These are phyloP conservation scores for Byssochlamys sp. DNA, from an alignment of 2,329 filamentous ascomycete species.

Conservation along the genomic window DNA sequence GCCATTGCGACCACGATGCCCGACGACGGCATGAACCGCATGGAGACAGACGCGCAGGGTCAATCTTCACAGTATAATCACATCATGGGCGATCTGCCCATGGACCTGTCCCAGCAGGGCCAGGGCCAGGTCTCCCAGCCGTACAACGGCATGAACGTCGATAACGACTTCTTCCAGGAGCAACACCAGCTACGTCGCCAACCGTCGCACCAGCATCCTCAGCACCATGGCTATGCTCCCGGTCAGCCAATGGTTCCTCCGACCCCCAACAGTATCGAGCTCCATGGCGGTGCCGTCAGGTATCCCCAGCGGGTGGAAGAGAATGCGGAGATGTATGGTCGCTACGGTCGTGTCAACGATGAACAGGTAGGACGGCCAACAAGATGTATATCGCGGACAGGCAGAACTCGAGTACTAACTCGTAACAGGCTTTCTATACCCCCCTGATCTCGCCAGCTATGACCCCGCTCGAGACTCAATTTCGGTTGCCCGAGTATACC, in stretches of 20 bases:
- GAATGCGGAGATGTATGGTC: conserved; percentile 35
- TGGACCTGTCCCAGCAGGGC: conserved; percentile 18
- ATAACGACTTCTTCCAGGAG: conserved; percentile 22
- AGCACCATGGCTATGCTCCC: conserved; percentile 20
- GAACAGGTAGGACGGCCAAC: conserved; percentile 30
- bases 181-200: conserved; percentile 15
- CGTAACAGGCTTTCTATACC: conserved; percentile 37
- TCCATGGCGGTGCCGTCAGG: conserved; percentile 35
- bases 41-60: conserved; percentile 18
- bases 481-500: conserved; percentile 39
- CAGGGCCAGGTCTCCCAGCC: conserved; percentile 16
- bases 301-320: conserved; percentile 34
- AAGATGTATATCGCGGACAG: background rate
- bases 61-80: conserved; percentile 18
- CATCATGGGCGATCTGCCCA: conserved; percentile 28
- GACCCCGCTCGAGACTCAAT: conserved; percentile 40
- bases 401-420: background rate
- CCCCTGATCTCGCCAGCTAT: conserved; percentile 43
- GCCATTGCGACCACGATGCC: conserved; percentile 24
- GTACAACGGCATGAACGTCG: conserved; percentile 8
- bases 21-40: conserved; percentile 17
- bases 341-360: conserved; percentile 33
- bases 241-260: conserved; percentile 34
- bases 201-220: background rate
- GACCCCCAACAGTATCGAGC: conserved; percentile 41